phyloP scores from a whole-genome alignment of 2,329 filamentous ascomycete species.

The Paradendryphiella salina region DNA sequence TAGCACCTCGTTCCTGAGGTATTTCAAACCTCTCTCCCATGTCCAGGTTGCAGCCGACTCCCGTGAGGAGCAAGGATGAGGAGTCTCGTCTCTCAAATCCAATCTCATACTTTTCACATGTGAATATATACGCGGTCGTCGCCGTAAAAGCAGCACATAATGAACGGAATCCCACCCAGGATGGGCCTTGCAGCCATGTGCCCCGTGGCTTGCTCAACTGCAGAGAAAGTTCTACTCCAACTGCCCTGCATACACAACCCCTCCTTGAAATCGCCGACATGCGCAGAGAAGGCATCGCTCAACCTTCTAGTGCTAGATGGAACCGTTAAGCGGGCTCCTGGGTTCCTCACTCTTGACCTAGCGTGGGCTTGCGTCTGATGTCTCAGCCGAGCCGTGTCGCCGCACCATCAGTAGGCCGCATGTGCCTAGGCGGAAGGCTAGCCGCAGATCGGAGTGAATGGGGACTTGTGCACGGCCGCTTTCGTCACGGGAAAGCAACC shows the following conservation, averaged over 20 bases:
- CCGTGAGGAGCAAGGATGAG: background rate
- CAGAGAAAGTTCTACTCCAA: background rate
- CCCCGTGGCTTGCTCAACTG: too few relatives aligned
- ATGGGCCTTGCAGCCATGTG: too few relatives aligned
- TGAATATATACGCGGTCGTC: background rate
- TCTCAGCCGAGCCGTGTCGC: slow-evolving; percentile 12
- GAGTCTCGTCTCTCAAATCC: slow-evolving; percentile 6
- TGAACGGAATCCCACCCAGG: too few relatives aligned
- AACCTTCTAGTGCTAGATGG: slow-evolving; percentile 11
- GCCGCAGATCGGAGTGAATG: slow-evolving; percentile 18
- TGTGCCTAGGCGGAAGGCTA: slow-evolving; percentile 11
- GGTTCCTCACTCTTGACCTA: background rate
- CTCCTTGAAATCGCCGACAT: background rate
- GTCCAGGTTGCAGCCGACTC: background rate
- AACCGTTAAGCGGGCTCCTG: slow-evolving; percentile 3
- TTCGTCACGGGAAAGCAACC: background rate
- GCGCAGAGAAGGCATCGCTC: background rate
- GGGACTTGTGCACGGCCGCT: slow-evolving; percentile 11
- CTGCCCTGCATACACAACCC: background rate
- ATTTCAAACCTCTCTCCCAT: background rate
- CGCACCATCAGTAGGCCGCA: slow-evolving; percentile 12
- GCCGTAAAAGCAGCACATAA: too few relatives aligned
- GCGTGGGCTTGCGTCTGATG: slow-evolving; percentile 5
- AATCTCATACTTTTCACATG: background rate
- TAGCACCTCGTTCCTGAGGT: too few relatives aligned